Evolutionary conservation across 2,329 filamentous ascomycete species (phyloP).

Genomic region (Capronia americana): DNA sequence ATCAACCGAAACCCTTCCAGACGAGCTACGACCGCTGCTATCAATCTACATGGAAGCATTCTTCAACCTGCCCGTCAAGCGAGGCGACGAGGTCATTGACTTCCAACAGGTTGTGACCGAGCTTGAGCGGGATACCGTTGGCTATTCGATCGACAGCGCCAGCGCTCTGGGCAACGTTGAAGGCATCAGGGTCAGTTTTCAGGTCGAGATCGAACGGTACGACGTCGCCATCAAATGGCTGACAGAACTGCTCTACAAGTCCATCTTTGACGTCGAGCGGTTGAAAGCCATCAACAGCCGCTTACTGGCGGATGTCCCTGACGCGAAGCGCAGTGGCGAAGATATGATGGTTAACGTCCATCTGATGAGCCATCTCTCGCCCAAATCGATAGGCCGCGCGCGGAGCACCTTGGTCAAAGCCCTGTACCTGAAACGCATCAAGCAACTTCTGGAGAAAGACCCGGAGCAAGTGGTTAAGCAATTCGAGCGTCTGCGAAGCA

Average conservation of each 20-base stretch:
- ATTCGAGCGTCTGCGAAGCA: constrained; percentile 76
- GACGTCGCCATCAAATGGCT: constrained; percentile 81
- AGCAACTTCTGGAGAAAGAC: constrained; percentile 77
- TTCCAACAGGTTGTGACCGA: constrained; percentile 94
- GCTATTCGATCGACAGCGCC: constrained; percentile 75
- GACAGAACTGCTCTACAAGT: constrained; percentile 83
- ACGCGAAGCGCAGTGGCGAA: constrained; percentile 82
- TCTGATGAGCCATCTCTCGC: constrained; percentile 79
- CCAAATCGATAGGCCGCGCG: constrained; percentile 76
- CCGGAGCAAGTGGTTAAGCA: constrained; percentile 76
- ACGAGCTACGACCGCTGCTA: constrained; percentile 83
- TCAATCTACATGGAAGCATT: constrained; percentile 88
- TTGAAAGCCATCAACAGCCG: constrained; percentile 72
- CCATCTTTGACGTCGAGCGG: constrained; percentile 79
- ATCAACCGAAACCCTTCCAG: constrained; percentile 76
- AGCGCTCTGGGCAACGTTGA: constrained; percentile 77
- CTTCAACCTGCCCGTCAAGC: constrained; percentile 86
- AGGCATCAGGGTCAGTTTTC: constrained; percentile 79
- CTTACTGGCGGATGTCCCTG: constrained; percentile 87
- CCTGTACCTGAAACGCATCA: constrained; percentile 83
- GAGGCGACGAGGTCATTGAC: constrained; percentile 75
- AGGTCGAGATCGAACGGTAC: constrained; percentile 89
- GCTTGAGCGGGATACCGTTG: constrained; percentile 88
- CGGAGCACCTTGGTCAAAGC: constrained; percentile 84
- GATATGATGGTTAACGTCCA: constrained; percentile 68